A percentile compares a stretch with the other conserved stretches of the same genome.
phyloP scores from a whole-genome alignment of 352 stramenopile genomes.

The Globisporangium takayamanum region DNA sequence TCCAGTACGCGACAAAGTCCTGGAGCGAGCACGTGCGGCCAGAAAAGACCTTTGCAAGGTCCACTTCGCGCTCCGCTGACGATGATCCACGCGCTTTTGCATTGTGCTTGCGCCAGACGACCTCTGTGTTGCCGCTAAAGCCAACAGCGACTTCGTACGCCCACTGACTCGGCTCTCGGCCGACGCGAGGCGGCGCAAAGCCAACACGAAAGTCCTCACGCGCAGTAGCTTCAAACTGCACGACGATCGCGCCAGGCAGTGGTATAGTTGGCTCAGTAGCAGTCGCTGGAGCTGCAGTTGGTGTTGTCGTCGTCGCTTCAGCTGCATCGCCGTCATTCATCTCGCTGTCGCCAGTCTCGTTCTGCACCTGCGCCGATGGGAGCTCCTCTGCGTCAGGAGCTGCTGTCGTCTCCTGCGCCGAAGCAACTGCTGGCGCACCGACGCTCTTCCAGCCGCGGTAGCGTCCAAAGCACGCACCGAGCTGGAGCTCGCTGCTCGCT shows the following conservation, averaged over 20 bases:
- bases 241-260: conserved; percentile 30
- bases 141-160: conserved; percentile 60
- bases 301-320: not conserved
- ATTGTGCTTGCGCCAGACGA: conserved; percentile 55
- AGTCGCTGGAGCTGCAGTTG: not conserved
- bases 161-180: conserved; percentile 28
- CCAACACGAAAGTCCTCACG: conserved; percentile 66
- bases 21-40: conserved; percentile 55
- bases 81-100: not conserved
- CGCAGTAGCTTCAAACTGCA: conserved; percentile 61
- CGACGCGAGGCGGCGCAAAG: conserved; percentile 30
- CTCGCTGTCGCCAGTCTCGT: not conserved
- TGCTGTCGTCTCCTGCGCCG: not conserved
- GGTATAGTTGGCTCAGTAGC: conserved; percentile 1
- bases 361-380: not conserved
- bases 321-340: not conserved
- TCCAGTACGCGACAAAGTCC: conserved; percentile 70
- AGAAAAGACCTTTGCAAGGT: conserved; percentile 54
- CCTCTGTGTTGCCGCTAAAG: conserved; percentile 68
- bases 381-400: conserved; percentile 13
- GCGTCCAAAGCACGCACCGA: conserved; percentile 46
- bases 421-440: not conserved
- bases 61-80: conserved; percentile 33
- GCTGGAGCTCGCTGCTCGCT: conserved; percentile 29
- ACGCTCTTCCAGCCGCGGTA: conserved; percentile 43